Conservation (phyloP, 345 rosid species). For the Euclidium syriacum region DNA sequence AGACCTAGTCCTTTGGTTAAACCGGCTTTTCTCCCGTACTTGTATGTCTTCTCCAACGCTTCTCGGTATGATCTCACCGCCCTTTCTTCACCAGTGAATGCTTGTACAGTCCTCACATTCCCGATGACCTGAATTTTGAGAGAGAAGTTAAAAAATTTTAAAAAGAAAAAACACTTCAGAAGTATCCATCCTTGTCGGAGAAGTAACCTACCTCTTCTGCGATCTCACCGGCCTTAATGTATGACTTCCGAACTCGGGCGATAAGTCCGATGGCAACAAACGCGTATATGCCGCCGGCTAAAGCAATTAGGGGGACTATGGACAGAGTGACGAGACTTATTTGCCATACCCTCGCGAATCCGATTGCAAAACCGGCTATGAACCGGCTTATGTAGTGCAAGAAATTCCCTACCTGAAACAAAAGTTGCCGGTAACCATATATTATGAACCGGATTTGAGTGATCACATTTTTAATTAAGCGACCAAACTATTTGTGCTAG, state of each 20-base stretch:
- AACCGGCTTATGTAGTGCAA: conserved; percentile 91
- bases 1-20: conserved; percentile 89
- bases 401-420: conserved; percentile 81
- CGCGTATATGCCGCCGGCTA: conserved; percentile 91
- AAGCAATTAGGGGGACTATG: conserved; percentile 86
- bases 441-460: not conserved
- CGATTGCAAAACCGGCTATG: conserved; percentile 74
- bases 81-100: conserved; percentile 87
- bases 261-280: conserved; percentile 76
- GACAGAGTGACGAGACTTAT: conserved; percentile 91
- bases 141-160: not conserved
- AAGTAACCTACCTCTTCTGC: conserved; percentile 77
- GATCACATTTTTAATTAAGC: not conserved
- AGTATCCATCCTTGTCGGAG: not conserved
- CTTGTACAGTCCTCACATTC: conserved; percentile 95
- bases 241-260: conserved; percentile 71
- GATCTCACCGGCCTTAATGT: conserved; percentile 89
- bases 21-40: conserved; percentile 80
- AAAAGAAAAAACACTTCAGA: not conserved
- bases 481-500: not conserved
- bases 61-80: conserved; percentile 67
- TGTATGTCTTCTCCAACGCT: conserved; percentile 66
- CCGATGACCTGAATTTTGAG: conserved; percentile 63
- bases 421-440: not conserved
- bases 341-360: conserved; percentile 90